Base-by-base conservation (phyloP, 139 green algal species). In the Protoeuglena noctilucae region DNA sequence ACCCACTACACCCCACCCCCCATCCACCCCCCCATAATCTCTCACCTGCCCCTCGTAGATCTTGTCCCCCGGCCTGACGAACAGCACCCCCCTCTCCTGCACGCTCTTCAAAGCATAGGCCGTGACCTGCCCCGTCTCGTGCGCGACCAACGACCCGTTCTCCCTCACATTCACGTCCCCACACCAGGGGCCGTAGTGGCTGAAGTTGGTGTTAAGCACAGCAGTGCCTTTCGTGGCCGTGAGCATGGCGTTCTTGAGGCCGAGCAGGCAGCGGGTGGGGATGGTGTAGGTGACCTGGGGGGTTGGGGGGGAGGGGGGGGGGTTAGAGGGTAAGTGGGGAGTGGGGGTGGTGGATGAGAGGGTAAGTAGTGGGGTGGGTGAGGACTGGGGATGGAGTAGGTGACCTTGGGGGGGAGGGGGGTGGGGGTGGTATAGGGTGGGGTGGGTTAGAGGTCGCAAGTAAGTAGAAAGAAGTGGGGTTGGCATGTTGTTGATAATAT, bases 141-240 rank as follows among this genome's bases (percentile, higher is more conserved):
- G 70, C n/a, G 81, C 80, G 4, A 86, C 62, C 55, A 99, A 71
- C 0, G 73, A 92, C 48, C 92, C 92, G 25, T 92, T 75, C 43
- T 99, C 91, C 18, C 91, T 66, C 48, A 79, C 89, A 31, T 30
- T 52, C 56, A 97, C 85, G 14, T 95, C 85, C 9, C 88, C 86
- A 51, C 7, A 28, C 40, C 64, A 85, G 3, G 67, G 58, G 19
- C 60, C 71, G 58, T 94, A 79, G 29, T 73, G 75, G 12, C 69
- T 48, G 46, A 98, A 88, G 50, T 87, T 75, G 17, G 91, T 95
- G 83, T 96, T 96, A 48, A 99, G 69, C 56, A 96, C 69, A 27
- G 80, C 89, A 40, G 85, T 90, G 56, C 91, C 91, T 41, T 87
- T 82, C 9, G 89, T 98, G 25, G 87, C 87, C 2, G 91, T 95